phyloP scores from a whole-genome alignment of 257 asterid genomes.

The Nicotiana noctiflora region DNA sequence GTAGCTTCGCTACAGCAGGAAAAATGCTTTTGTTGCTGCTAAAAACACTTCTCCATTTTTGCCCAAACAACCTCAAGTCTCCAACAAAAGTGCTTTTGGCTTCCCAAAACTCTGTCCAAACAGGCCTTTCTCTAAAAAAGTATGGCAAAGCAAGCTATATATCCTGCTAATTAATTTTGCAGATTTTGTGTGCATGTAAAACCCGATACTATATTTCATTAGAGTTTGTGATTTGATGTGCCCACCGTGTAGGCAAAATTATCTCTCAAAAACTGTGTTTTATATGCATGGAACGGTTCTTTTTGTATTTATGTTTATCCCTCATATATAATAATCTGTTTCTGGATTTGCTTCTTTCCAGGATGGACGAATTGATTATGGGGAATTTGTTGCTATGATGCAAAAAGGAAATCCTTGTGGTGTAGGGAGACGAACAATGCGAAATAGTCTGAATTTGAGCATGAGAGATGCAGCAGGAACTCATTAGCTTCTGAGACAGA shows the following conservation, averaged over 20 bases:
- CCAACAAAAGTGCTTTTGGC: neutral
- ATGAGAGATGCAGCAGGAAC: conserved; percentile 39
- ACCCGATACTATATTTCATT: neutral
- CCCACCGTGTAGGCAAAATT: neutral
- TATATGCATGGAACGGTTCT: neutral
- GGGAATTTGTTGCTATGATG: conserved; percentile 55
- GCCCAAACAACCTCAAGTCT: neutral
- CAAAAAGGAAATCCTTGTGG: conserved; percentile 41
- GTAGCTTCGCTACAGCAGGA: neutral
- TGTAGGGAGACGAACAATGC: conserved; percentile 43
- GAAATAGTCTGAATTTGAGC: conserved; percentile 43
- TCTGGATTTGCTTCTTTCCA: conserved; percentile 7
- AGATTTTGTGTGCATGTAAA: neutral
- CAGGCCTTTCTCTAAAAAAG: too few relatives aligned
- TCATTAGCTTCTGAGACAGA: conserved; percentile 5
- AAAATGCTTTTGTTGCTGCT: neutral
- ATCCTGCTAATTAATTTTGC: too few relatives aligned
- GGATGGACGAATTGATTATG: conserved; percentile 50
- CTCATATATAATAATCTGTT: neutral
- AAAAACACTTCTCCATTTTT: neutral
- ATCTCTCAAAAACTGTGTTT: neutral
- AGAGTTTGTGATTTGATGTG: neutral
- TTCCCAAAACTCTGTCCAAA: neutral
- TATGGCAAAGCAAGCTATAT: too few relatives aligned
- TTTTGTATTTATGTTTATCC: neutral